Evolutionary conservation across 2,329 filamentous ascomycete species (phyloP), one percentile per base, ranked within the genome.

Genomic region (Rutstroemia sp.): DNA sequence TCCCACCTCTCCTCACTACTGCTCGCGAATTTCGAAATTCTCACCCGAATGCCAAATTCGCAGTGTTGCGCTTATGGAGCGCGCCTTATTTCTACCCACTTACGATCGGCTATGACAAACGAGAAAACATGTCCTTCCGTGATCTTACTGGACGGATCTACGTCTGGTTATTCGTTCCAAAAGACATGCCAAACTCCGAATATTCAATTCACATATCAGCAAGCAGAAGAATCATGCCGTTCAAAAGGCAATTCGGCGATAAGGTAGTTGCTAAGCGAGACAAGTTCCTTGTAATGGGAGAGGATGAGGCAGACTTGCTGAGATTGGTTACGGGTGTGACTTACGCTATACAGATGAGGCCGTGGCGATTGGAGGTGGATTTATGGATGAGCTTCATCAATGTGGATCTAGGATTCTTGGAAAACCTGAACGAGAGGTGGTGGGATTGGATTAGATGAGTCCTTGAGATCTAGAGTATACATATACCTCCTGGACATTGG

Each of bases 331-430:
- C 69, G 18, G 73, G 70, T 0, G 72, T 72, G 0, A 72, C 72
- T 19, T 79, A 73, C 67, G 70, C 70, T n/a, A 64, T 79, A 18
- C 74, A 77, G 67, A 77, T 72, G 7, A 71, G 71, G 62, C 75
- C 76, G 14, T 79, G 76, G 76, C 68, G 74, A 54, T 61, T 73
- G 57, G 77, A 80, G 70, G 68, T 79, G 42, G 76, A 80, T 66
- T 70, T 77, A 46, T 78, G 75, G 75, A 74, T 73, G 66, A 79
- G 75, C 78, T 78, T 58, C 67, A 66, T 78, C 6, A 74, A 76
- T 63, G 74, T 79, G 0, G 73, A 75, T 59, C 42, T 73, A 30
- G 64, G 60, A 21, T 77, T 79, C 61, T 61, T 78, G 65, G 71
- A 75, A 59, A 65, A 61, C 0, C 59, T 79, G 66, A 66, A 76